phyloP scores from a whole-genome alignment of 1,284 basidiomycete genomes.

The Amylostereum areolatum region DNA sequence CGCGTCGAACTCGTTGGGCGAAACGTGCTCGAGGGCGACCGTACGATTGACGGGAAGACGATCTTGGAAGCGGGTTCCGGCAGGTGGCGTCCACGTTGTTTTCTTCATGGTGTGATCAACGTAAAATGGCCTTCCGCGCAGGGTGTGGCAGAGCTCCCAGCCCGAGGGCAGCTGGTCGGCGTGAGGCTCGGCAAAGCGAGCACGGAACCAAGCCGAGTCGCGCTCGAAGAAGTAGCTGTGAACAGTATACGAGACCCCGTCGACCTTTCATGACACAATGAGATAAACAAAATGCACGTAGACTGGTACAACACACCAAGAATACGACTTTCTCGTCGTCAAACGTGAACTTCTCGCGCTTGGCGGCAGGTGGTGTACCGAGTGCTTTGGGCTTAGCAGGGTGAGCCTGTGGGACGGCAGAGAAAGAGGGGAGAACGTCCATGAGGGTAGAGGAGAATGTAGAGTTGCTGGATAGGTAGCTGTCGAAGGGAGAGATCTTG shows the following conservation, averaged over 20 bases:
- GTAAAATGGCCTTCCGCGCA: background rate
- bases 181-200: background rate
- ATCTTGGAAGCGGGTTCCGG: background rate
- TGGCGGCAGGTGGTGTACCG: too few relatives aligned
- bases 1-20: conserved; percentile 5
- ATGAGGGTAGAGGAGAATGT: too few relatives aligned
- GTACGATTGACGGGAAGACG: background rate
- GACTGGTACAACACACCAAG: background rate
- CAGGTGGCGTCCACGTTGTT: background rate
- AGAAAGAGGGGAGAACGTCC: too few relatives aligned
- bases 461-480: too few relatives aligned
- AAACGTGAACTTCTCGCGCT: conserved; percentile 3
- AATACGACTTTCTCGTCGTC: conserved; percentile 7
- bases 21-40: background rate
- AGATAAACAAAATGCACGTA: background rate
- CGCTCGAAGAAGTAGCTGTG: conserved; percentile 1
- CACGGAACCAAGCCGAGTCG: background rate
- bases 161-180: background rate
- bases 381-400: too few relatives aligned
- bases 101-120: background rate
- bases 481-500: too few relatives aligned
- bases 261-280: background rate
- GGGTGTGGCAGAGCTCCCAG: background rate
- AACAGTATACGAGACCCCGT: background rate
- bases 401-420: too few relatives aligned